phyloP scores from a whole-genome alignment of 2,329 filamentous ascomycete genomes.

The Pestalotiopsis sp. region DNA sequence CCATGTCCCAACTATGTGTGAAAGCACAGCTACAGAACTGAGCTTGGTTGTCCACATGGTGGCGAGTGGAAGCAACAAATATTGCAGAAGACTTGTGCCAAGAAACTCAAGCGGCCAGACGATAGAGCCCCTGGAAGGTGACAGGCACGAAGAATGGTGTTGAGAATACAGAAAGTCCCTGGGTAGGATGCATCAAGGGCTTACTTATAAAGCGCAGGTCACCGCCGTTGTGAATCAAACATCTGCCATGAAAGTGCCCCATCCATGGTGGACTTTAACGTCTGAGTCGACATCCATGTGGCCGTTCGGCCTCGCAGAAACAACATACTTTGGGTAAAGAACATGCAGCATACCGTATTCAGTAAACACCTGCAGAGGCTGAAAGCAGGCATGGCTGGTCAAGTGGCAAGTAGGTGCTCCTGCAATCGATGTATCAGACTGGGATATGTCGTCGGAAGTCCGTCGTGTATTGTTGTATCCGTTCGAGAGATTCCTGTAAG shows the following conservation, averaged over 20 bases:
- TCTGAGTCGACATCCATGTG: background rate
- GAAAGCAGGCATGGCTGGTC: background rate
- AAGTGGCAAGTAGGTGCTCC: background rate
- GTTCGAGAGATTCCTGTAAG: background rate
- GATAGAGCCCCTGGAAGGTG: background rate
- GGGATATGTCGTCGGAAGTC: background rate
- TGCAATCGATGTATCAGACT: background rate
- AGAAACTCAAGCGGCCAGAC: background rate
- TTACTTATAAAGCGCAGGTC: slow-evolving; percentile 11
- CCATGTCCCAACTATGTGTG: slow-evolving; percentile 25
- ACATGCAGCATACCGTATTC: background rate
- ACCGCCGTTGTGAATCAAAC: background rate
- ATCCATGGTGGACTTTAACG: background rate
- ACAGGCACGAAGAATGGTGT: background rate
- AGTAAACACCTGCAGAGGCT: background rate
- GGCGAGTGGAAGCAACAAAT: background rate
- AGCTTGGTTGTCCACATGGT: slow-evolving; percentile 6
- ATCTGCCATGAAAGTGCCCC: background rate
- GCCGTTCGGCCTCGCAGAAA: background rate
- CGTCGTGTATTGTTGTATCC: background rate
- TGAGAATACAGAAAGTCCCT: background rate
- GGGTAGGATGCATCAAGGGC: background rate
- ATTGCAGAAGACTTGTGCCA: background rate
- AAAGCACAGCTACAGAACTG: slow-evolving; percentile 17
- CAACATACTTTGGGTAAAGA: background rate